These are phyloP conservation scores for Alnus rubra DNA, from an alignment of 306 rosid genomes.

Conservation along the genomic window DNA sequence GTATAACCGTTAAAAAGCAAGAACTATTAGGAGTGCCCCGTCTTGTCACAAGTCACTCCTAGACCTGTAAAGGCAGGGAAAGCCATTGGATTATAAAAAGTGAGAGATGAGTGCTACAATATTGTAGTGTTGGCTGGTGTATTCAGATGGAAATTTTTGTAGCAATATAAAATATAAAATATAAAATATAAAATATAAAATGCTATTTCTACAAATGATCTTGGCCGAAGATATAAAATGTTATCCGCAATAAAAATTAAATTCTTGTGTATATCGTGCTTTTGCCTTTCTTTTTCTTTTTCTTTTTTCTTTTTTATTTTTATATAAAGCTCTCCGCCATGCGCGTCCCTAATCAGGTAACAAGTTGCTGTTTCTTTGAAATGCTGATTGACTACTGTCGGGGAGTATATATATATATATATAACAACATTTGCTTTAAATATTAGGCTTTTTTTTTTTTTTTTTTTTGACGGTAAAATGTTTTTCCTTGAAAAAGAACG, in stretches of 20 bases:
- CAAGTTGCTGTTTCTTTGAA: constrained; percentile 7
- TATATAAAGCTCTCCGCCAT: constrained; percentile 17
- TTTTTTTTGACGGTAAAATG: no score
- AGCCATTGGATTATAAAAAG: constrained; percentile 39
- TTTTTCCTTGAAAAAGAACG: no score
- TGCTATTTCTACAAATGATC: constrained; percentile 24
- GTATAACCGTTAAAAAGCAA: constrained; percentile 2
- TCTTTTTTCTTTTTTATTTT: not conserved
- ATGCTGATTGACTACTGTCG: constrained; percentile 12
- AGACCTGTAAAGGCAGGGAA: constrained; percentile 12
- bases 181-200: constrained; percentile 17
- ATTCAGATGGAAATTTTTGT: constrained; percentile 41
- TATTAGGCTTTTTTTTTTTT: not conserved
- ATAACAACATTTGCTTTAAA: not conserved
- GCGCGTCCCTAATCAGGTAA: constrained; percentile 21
- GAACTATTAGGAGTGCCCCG: constrained; percentile 28
- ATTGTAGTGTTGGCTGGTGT: constrained; percentile 25
- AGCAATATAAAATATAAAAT: constrained; percentile 17
- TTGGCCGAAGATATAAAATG: constrained; percentile 25
- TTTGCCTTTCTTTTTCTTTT: no score
- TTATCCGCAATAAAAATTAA: constrained; percentile 27
- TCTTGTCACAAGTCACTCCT: constrained; percentile 29
- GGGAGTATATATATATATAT: not conserved
- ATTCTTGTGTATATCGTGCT: no score
- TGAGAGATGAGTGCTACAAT: constrained; percentile 36